Evolutionary conservation across 1,284 basidiomycete species (phyloP).

Genomic region (Mycena citricolor): DNA sequence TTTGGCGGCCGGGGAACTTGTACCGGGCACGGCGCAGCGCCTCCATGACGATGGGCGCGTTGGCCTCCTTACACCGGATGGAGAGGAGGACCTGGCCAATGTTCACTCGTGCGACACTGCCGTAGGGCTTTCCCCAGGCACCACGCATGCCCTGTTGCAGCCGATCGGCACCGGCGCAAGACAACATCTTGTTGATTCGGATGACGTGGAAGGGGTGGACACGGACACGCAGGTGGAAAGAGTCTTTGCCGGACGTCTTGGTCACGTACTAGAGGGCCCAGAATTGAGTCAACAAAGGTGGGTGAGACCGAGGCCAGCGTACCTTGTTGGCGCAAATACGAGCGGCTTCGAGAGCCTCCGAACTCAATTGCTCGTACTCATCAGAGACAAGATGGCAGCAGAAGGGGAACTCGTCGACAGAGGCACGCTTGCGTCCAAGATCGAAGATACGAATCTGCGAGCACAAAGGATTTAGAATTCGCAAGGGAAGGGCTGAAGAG

Average conservation of each 20-base stretch:
- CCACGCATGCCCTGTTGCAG: conserved; percentile 99
- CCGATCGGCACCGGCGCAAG: conserved; percentile 40
- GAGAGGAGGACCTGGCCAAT: conserved; percentile 98
- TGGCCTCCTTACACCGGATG: conserved; percentile 89
- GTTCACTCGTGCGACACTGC: conserved; percentile 91
- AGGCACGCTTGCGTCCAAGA: conserved; percentile 92
- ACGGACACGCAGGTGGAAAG: conserved; percentile 97
- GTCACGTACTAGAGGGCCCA: conserved; percentile 87
- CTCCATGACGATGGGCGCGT: conserved; percentile 91
- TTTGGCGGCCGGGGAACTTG: conserved; percentile 99
- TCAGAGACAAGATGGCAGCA: conserved; percentile 96
- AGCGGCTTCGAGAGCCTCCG: conserved; percentile 96
- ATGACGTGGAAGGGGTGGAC: conserved; percentile 99
- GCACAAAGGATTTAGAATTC: conserved; percentile 6
- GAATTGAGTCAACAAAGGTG: neutral
- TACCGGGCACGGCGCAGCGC: conserved; percentile 96
- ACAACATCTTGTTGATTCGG: conserved; percentile 93
- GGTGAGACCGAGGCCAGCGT: neutral
- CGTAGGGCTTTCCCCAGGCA: conserved; percentile 99
- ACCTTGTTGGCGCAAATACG: conserved; percentile 98
- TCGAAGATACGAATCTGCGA: conserved; percentile 88
- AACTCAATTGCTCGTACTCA: conserved; percentile 97
- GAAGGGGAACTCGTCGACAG: conserved; percentile 97
- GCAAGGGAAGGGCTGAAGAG: conserved; percentile 13
- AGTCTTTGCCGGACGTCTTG: conserved; percentile 97